Conservation (phyloP, 805 yeast species). For the Yarrowia porcina region DNA sequence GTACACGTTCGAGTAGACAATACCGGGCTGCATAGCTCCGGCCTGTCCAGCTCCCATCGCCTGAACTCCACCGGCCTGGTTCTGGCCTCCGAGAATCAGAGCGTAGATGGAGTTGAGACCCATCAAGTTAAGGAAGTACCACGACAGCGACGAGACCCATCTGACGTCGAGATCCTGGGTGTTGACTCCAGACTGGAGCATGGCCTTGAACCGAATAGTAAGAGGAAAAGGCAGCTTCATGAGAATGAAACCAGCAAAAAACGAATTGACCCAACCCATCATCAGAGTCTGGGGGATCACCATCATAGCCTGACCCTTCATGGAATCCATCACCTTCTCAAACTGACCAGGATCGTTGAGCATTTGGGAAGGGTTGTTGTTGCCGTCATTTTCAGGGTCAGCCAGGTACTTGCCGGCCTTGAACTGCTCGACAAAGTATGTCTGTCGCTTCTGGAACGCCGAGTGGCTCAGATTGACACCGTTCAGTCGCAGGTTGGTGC, state of each 20-base stretch:
- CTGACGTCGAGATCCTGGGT: constrained; percentile 84
- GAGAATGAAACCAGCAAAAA: constrained; percentile 86
- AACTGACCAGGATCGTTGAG: constrained; percentile 66
- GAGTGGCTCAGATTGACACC: constrained; percentile 49
- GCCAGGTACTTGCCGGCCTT: constrained; percentile 56
- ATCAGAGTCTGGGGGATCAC: constrained; percentile 88
- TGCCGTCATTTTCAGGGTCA: constrained; percentile 42
- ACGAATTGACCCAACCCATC: constrained; percentile 94
- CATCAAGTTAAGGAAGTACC: constrained; percentile 87
- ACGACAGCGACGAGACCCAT: constrained; percentile 90
- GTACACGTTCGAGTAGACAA: constrained; percentile 57
- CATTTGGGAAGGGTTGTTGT: constrained; percentile 46
- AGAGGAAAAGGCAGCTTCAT: constrained; percentile 90
- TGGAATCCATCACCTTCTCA: constrained; percentile 71
- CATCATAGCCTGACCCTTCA: constrained; percentile 77
- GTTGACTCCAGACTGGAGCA: constrained; percentile 83
- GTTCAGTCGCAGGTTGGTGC: constrained; percentile 56
- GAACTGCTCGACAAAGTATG: constrained; percentile 48
- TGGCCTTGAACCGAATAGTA: constrained; percentile 82
- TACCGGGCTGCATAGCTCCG: constrained; percentile 49
- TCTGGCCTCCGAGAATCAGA: constrained; percentile 53
- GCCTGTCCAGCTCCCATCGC: constrained; percentile 34
- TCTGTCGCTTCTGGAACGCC: constrained; percentile 55
- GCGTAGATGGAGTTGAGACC: constrained; percentile 80
- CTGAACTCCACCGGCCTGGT: constrained; percentile 36